Percentiles rank a stretch among this genome's conserved stretches.
phyloP scores from a whole-genome alignment of 345 rosid species.

The Murraya koenigii region DNA sequence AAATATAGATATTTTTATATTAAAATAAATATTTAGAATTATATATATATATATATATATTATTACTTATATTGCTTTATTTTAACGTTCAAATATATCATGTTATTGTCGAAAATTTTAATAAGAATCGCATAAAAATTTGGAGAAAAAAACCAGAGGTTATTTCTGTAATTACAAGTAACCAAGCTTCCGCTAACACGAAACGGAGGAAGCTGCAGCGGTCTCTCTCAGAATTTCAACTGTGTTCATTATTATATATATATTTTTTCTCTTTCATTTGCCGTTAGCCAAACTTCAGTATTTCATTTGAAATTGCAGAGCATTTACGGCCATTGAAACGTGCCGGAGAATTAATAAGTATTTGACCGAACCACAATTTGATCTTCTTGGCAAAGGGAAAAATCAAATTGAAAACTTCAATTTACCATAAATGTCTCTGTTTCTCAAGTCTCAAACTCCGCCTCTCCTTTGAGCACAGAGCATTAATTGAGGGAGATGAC shows the following conservation, averaged over 20 bases:
- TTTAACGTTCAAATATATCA: too few relatives aligned
- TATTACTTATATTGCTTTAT: too few relatives aligned
- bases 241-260: too few relatives aligned
- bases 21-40: too few relatives aligned
- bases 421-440: constrained; percentile 11
- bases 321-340: constrained; percentile 27
- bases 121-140: too few relatives aligned
- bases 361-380: constrained; percentile 11
- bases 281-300: not conserved
- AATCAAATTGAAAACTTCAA: not conserved
- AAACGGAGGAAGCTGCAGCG: not conserved
- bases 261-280: not conserved
- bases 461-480: constrained; percentile 17
- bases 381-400: not conserved
- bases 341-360: constrained; percentile 4
- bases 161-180: constrained; percentile 1
- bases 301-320: constrained; percentile 9
- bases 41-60: too few relatives aligned
- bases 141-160: constrained; percentile 1
- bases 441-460: not conserved
- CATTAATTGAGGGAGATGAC: constrained; percentile 45
- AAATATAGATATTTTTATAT: too few relatives aligned
- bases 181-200: not conserved
- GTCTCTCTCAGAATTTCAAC: not conserved
- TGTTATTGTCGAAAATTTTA: too few relatives aligned